Evolutionary conservation across 805 yeast species (phyloP).

Genomic region (Saccharomycopsis sp.): DNA sequence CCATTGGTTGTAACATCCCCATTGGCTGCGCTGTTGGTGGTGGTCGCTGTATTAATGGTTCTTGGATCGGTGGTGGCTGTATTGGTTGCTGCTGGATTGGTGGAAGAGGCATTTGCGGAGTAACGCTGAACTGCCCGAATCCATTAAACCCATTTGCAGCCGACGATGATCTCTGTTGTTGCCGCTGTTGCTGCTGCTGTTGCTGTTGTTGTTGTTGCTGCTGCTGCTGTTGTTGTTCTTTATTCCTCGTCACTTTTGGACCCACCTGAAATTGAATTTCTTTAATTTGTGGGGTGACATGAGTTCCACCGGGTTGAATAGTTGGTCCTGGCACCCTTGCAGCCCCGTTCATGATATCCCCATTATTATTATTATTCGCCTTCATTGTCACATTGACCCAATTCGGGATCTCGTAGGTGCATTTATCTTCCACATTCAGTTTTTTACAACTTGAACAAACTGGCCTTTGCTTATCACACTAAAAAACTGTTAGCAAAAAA

Average conservation of each 20-base stretch:
- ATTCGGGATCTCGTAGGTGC: slow-evolving; percentile 17
- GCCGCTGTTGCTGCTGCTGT: not conserved
- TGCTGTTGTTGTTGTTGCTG: not conserved
- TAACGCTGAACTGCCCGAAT: not conserved
- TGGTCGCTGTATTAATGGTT: not conserved
- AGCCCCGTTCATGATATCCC: not conserved
- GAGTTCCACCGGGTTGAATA: not conserved
- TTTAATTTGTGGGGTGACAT: not conserved
- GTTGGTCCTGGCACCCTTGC: not conserved
- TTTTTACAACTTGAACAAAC: slow-evolving; percentile 12
- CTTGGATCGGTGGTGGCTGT: not conserved
- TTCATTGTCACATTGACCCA: slow-evolving; percentile 12
- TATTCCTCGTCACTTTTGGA: no score
- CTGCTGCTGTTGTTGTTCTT: not conserved
- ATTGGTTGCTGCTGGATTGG: not conserved
- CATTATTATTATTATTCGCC: not conserved
- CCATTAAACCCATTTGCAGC: not conserved
- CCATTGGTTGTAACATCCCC: no score
- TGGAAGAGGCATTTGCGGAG: not conserved
- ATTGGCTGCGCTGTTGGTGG: not conserved
- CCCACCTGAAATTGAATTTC: no score
- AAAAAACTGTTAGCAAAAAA: not conserved
- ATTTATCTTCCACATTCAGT: slow-evolving; percentile 1
- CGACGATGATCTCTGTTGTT: not conserved
- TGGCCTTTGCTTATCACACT: slow-evolving; percentile 16